phyloP scores from a whole-genome alignment of 345 rosid genomes.

The Populus nigra region DNA sequence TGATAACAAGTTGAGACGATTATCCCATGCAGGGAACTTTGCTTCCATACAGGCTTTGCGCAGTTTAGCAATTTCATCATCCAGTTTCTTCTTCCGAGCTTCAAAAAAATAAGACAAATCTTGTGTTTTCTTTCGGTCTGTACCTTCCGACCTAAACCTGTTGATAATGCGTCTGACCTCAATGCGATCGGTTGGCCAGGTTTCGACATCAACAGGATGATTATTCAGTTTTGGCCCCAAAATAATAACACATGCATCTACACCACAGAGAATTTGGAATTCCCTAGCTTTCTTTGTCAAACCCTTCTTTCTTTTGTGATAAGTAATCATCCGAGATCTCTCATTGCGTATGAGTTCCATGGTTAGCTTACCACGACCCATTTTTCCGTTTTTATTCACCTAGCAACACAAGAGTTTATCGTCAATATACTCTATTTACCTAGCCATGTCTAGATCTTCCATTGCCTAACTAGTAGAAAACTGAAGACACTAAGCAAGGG shows the following conservation, averaged over 20 bases:
- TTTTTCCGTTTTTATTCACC: neutral
- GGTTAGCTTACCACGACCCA: constrained; percentile 40
- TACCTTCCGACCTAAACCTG: neutral
- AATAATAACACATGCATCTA: constrained; percentile 34
- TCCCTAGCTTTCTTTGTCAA: constrained; percentile 35
- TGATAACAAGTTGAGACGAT: constrained; percentile 9
- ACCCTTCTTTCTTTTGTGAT: constrained; percentile 35
- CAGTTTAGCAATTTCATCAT: constrained; percentile 15
- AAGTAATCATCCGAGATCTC: constrained; percentile 27
- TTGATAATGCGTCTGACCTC: constrained; percentile 21
- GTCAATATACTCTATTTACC: too few relatives aligned
- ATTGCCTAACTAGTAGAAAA: too few relatives aligned
- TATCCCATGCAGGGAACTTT: constrained; percentile 20
- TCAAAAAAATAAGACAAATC: constrained; percentile 22
- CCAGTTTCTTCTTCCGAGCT: constrained; percentile 21
- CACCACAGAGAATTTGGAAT: constrained; percentile 33
- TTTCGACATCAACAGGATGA: neutral
- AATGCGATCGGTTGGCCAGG: constrained; percentile 23
- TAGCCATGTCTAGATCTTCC: too few relatives aligned
- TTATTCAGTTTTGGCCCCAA: constrained; percentile 4
- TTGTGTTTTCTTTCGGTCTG: constrained; percentile 17
- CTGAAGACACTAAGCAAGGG: too few relatives aligned
- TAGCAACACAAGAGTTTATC: neutral
- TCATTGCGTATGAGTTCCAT: constrained; percentile 33
- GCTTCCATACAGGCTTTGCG: constrained; percentile 17